Evolutionary conservation across 2,329 filamentous ascomycete genomes (phyloP).

Genomic region (Amauroascus niger): DNA sequence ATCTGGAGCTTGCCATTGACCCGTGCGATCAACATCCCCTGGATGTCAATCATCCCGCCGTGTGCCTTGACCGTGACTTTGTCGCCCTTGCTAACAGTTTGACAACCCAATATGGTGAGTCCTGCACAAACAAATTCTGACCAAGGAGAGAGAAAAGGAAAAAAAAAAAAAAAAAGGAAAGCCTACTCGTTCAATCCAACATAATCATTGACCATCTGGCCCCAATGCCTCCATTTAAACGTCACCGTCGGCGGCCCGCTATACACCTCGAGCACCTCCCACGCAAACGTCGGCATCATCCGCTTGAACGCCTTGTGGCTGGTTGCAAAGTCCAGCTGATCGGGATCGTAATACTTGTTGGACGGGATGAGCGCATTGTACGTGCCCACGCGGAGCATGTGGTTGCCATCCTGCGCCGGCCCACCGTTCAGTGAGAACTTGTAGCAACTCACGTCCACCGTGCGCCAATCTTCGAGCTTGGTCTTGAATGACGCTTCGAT

Average conservation of each 20-base stretch:
- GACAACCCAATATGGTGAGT: too few species aligned
- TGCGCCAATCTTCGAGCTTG: constrained; percentile 53
- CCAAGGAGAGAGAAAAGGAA: neutral
- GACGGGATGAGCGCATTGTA: constrained; percentile 59
- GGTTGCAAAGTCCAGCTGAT: constrained; percentile 50
- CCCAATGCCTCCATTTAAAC: constrained; percentile 62
- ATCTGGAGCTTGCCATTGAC: constrained; percentile 53
- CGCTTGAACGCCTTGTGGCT: constrained; percentile 63
- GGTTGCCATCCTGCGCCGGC: constrained; percentile 46
- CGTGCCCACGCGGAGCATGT: constrained; percentile 59
- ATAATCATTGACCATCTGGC: constrained; percentile 57
- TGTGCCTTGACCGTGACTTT: constrained; percentile 55
- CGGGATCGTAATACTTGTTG: constrained; percentile 56
- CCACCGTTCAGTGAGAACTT: constrained; percentile 56
- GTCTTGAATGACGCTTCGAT: constrained; percentile 61
- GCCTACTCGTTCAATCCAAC: constrained; percentile 53
- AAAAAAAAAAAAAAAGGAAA: neutral
- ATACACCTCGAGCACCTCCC: constrained; percentile 61
- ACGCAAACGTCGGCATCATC: constrained; percentile 64
- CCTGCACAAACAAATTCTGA: too few species aligned
- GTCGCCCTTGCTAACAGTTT: constrained; percentile 45
- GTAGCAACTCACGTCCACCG: constrained; percentile 52
- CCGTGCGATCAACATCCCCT: constrained; percentile 53
- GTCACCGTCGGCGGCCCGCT: constrained; percentile 53
- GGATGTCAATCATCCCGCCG: constrained; percentile 52